Evolutionary conservation across 208 protist species (phyloP), one percentile per base, ranked within the genome.

Genomic region (Acanthamoeba royreba): DNA sequence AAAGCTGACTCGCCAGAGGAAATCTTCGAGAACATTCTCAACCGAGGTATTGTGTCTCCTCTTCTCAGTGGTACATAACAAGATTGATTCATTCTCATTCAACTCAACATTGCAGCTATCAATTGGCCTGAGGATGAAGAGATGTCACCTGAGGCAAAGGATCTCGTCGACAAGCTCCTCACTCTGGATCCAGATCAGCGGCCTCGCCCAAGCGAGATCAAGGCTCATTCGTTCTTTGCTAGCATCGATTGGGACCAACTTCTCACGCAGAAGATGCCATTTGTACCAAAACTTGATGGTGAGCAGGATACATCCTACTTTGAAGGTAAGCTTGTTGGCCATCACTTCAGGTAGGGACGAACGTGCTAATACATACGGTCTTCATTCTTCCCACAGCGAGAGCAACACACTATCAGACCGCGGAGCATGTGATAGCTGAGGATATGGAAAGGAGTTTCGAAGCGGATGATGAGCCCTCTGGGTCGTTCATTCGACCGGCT

Each of bases 21-120:
- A 2, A 96, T 98, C 0, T 98, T 98, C 66, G 49, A 96, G 35
- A 94, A 97, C 61, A 98, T 98, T 35, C 40, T 98, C 7, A 69
- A 95, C 43, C 42, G 87, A 35, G 77, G 77, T 86, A 35, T 74
- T 13, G 17, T 74, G 22, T 28, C 33, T 38, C 33, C 33, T 35
- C 22, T 28, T 25, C 33, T 74, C 52, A 61, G 19, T 61, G 17
- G 52, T 61, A 28, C 22, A 61, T 61, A 28, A 28, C 52, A 61
- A 28, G 17, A 17, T 61, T 17, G 17, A 17, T 61, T 61, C 52
- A 28, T 74, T 74, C 63, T 55, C 9, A 55, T 1, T 3, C 52
- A 58, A 13, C 52, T 5, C 3, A 0, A 45, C 55, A 38, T 28
- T 61, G 17, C 77, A 86, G 77, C 47, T 53, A 15, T 86, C 31